Evolutionary conservation across 441 rosid genomes (phyloP), one percentile per base, ranked within the genome.

Genomic region (Viola pubescens): DNA sequence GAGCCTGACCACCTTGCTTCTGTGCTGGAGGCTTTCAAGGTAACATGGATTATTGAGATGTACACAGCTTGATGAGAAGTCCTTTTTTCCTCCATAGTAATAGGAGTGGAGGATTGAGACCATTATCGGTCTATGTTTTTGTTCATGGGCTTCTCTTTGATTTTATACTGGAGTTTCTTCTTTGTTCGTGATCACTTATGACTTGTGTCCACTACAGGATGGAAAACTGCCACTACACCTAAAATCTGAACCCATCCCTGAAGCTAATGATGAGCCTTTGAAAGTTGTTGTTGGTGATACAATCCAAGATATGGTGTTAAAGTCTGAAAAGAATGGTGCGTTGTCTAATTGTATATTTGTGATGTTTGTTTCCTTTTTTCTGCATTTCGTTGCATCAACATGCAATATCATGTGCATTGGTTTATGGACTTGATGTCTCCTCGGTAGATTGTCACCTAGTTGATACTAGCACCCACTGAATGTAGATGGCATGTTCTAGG

Each of bases 201-300:
- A 13, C 41, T 26, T 10, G 8, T 1, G 3, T 45, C 40, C 26
- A 56, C 41, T 74, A 61, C 87, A 94, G 99, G 95, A 79, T 9
- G 99, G 96, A 7, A 90, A 88, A 51, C 83, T 86, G 63, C 68
- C 58, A 0, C 76, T 76, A 54, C 80, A 46, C 76, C 80, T 47
- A 62, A 88, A 88, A 74, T 90, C 99, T 59, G 95, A 94, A 68
- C 95, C 96, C 10, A 75, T 94, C 47, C 96, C 99, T 39, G 77
- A 81, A 67, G 83, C 72, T 51, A 94, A 94, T 70, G 64, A 74
- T 1, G 96, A 88, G 60, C 96, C 97, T 42, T 96, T 90, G 67
- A 90, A 94, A 80, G 87, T 94, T 42, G 86, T 94, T 11, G 97
- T 94, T 50, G 94, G 88, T 5, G 95, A 94, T 68, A 94, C 50